phyloP scores from a whole-genome alignment of 2,329 filamentous ascomycete species.

The Davidsoniella eucalypti region DNA sequence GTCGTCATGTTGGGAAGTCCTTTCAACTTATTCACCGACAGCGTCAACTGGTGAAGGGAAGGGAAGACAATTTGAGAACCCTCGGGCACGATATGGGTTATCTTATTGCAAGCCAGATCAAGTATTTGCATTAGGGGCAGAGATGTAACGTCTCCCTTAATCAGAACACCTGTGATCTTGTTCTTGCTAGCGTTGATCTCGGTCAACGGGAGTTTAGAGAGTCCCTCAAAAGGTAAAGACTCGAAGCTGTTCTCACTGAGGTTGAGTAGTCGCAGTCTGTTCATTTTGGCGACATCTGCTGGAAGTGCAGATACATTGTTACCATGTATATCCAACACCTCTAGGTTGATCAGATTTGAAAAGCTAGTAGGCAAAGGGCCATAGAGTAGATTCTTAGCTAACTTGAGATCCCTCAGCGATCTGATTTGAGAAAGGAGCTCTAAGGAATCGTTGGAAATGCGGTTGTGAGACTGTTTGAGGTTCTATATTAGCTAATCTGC shows the following conservation, averaged over 20 bases:
- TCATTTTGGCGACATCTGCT: slow-evolving; percentile 44
- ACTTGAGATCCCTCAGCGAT: slow-evolving; percentile 59
- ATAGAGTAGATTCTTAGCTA: slow-evolving; percentile 61
- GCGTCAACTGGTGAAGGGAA: slow-evolving; percentile 52
- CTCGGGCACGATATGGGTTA: slow-evolving; percentile 36
- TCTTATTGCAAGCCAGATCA: slow-evolving; percentile 61
- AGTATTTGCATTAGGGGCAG: slow-evolving; percentile 55
- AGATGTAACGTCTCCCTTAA: slow-evolving; percentile 41
- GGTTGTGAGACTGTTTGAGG: slow-evolving; percentile 53
- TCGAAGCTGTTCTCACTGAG: slow-evolving; percentile 64
- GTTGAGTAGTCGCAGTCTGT: slow-evolving; percentile 58
- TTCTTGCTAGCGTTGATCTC: slow-evolving; percentile 68
- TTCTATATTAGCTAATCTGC: slow-evolving; percentile 11
- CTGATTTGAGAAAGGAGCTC: slow-evolving; percentile 58
- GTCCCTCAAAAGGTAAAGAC: slow-evolving; percentile 49
- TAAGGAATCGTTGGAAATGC: slow-evolving; percentile 54
- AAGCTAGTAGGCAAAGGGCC: slow-evolving; percentile 52
- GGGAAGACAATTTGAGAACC: slow-evolving; percentile 44
- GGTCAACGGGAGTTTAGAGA: slow-evolving; percentile 51
- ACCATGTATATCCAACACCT: slow-evolving; percentile 63
- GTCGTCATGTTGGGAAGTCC: slow-evolving; percentile 54
- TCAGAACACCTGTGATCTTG: slow-evolving; percentile 54
- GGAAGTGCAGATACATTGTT: slow-evolving; percentile 66
- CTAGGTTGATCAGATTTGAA: slow-evolving; percentile 48
- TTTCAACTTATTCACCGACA: slow-evolving; percentile 69